A percentile compares a stretch with the other conserved stretches of the same genome.
Conservation (phyloP, 2,329 filamentous ascomycete species). For the Pseudocercospora crystallina region DNA sequence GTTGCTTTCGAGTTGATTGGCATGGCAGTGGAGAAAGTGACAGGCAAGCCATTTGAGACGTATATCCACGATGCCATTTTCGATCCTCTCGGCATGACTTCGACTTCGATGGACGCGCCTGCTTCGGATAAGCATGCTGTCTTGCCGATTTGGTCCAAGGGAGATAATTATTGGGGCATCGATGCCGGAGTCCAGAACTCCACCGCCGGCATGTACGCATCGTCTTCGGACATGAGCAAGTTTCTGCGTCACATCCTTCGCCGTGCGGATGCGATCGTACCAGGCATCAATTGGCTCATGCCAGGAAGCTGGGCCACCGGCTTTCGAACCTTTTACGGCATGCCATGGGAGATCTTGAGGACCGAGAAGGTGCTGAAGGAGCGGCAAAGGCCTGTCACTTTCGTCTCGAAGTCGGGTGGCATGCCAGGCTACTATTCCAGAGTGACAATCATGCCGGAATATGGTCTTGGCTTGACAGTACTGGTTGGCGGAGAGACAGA, state of each 20-base stretch:
- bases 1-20: slow-evolving; percentile 43
- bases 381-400: slow-evolving; percentile 41
- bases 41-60: slow-evolving; percentile 36
- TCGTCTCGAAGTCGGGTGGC: slow-evolving; percentile 47
- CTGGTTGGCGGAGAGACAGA: slow-evolving; percentile 34
- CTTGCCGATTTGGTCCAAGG: slow-evolving; percentile 31
- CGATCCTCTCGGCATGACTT: slow-evolving; percentile 39
- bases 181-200: slow-evolving; percentile 45
- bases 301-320: slow-evolving; percentile 41
- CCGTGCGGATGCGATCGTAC: slow-evolving; percentile 42
- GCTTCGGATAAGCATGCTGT: slow-evolving; percentile 41
- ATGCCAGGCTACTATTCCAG: slow-evolving; percentile 44
- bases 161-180: slow-evolving; percentile 33
- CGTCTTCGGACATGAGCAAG: slow-evolving; percentile 42
- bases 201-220: slow-evolving; percentile 47
- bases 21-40: slow-evolving; percentile 39
- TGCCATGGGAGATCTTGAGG: slow-evolving; percentile 50
- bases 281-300: slow-evolving; percentile 46
- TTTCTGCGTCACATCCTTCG: slow-evolving; percentile 45
- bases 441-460: slow-evolving; percentile 45
- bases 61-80: slow-evolving; percentile 43
- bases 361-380: slow-evolving; percentile 40
- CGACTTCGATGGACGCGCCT: slow-evolving; percentile 34
- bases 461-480: slow-evolving; percentile 45
- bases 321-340: slow-evolving; percentile 44